Evolutionary conservation across 2,329 filamentous ascomycete species (phyloP), one percentile per base, ranked within the genome.

Genomic region (Dactylonectria macrodidyma): DNA sequence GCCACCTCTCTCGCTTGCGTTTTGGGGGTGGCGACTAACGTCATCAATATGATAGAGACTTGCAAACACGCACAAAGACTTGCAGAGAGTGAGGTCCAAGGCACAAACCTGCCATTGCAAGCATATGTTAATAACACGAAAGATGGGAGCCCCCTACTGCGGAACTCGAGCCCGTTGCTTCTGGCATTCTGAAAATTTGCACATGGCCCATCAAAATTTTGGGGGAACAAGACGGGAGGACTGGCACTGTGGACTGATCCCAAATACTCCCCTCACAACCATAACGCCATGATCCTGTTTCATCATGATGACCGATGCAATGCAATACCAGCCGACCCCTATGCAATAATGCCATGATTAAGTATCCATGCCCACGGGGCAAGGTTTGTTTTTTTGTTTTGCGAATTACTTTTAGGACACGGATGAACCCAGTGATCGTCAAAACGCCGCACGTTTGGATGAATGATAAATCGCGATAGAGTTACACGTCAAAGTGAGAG

Each of bases 401-500:
- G 73, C 71, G 74, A 71, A 78, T 78, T 78, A 75, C 74, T 76
- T 77, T 73, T 73, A 74, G 65, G 66, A 74, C 70, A 76, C 62
- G 71, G 65, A 69, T 70, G 62, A 66, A 66, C 73, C 70, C 71
- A 67, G 69, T 59, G 65, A 74, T 76, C 65, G 68, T 73, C 48
- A 70, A 70, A 72, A 73, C 67, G 69, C 70, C 68, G 62, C 73
- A 67, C 67, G 71, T 73, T 62, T 74, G 71, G 57, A 65, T 71
- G 68, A 58, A 63, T 61, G 65, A 67, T 66, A 63, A 69, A 66
- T 56, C n/a, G 65, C 61, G 66, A 56, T 50, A 66, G 55, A 63
- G 62, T 86, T 84, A 91, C 80, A 89, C 85, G 78, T 92, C 89
- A 80, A 92, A 92, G 65, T 90, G 87, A 56, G 87, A 85, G 65